Base-by-base conservation (phyloP, 2,329 filamentous ascomycete species). In the Xylaria sp. region DNA sequence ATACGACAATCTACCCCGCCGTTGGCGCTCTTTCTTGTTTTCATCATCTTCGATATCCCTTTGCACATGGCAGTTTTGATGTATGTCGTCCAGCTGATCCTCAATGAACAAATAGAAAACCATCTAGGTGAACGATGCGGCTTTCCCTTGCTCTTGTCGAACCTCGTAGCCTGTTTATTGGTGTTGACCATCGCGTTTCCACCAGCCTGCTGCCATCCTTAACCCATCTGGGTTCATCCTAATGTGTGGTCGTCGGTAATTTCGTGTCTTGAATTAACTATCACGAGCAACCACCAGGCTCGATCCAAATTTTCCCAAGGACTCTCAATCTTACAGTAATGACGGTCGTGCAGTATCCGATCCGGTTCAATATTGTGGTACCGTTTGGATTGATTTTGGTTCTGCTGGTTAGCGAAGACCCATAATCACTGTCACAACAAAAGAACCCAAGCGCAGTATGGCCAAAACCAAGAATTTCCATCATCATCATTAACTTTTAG, bases 401-500 rank as follows among this genome's bases (percentile, higher is more conserved):
- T 9, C 57, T 54, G 35, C 4, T 33, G 8, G 31, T 58, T 7
- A 58, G 48, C 13, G 17, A 21, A 33, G 10, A 3, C 25, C 17
- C 17, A 13, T 41, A 13, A 38, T 54, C 41, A 54, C 35, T 23
- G 19, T 53, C 9, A 47, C 29, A 17, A 27, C 11, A 29, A 33
- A 13, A 40, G 21, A 31, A 21, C 46, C 15, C n/a, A 44, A 44
- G 19, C 17, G 31, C 35, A 38, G 9, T 27, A 13, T 15, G 29
- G 6, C 21, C 23, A 11, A 15, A 25, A 46, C 19, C 10, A 11
- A 10, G 9, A 27, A n/a, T 49, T 57, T 3, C 52, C 62, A 58
- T 64, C 62, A 62, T 66, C 54, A 64, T 65, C 62, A 66, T 66
- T 66, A 66, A 62, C 56, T 62, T 64, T 62, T 62, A 51, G n/a